A percentile compares a stretch with the other conserved stretches of the same genome.
Evolutionary conservation across 1,284 basidiomycete genomes (phyloP).

Genomic region (Exobasidium cylindrosporum): DNA sequence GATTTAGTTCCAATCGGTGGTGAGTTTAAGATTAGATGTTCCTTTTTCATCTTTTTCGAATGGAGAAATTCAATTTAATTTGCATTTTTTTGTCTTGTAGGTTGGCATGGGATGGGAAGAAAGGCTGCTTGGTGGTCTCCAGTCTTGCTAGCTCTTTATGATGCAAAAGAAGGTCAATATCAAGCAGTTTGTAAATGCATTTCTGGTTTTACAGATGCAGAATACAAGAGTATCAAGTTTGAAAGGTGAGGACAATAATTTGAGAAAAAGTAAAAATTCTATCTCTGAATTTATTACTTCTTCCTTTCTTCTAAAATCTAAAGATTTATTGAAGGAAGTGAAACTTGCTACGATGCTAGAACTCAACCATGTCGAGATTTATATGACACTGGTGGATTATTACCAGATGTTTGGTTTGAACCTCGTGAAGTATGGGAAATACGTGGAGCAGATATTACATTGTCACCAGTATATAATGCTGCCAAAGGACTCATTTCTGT

Average conservation of each 20-base stretch:
- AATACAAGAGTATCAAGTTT: slow-evolving; percentile 61
- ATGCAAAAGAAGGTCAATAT: slow-evolving; percentile 67
- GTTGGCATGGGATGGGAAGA: slow-evolving; percentile 88
- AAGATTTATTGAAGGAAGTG: slow-evolving; percentile 7
- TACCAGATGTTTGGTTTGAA: slow-evolving; percentile 72
- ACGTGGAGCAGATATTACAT: slow-evolving; percentile 74
- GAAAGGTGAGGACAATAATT: slow-evolving; percentile 6
- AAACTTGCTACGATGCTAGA: slow-evolving; percentile 44
- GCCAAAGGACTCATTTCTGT: slow-evolving; percentile 66
- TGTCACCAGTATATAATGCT: slow-evolving; percentile 83
- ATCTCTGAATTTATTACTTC: background rate
- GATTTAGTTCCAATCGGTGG: slow-evolving; percentile 55
- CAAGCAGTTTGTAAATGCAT: slow-evolving; percentile 58
- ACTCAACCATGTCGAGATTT: slow-evolving; percentile 5
- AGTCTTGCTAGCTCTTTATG: slow-evolving; percentile 74
- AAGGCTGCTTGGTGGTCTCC: slow-evolving; percentile 93
- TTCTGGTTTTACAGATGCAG: slow-evolving; percentile 78
- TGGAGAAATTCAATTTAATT: too few relatives aligned
- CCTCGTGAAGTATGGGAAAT: slow-evolving; percentile 73
- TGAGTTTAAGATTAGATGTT: background rate
- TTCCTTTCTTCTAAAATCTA: slow-evolving; percentile 13
- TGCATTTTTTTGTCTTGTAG: slow-evolving; percentile 15
- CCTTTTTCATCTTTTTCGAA: too few relatives aligned
- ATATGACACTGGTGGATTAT: slow-evolving; percentile 61
- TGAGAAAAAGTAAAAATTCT: background rate